phyloP scores from a whole-genome alignment of 805 yeast genomes.

The Candida coquimbonensis region DNA sequence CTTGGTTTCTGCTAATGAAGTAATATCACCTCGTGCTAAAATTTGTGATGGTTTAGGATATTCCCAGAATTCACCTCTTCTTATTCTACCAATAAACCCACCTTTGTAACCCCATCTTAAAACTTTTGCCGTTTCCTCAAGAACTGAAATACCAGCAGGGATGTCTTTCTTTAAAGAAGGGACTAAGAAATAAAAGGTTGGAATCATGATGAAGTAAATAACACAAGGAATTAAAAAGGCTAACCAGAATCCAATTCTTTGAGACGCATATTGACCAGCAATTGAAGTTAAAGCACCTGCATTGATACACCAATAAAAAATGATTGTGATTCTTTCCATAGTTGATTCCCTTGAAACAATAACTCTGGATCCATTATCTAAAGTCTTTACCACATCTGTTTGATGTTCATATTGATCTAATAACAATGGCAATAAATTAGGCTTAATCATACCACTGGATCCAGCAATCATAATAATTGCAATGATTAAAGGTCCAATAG shows the following conservation, averaged over 20 bases:
- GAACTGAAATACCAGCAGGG: slow-evolving; percentile 30
- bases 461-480: slow-evolving; percentile 56
- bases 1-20: slow-evolving; percentile 5
- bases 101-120: slow-evolving; percentile 32
- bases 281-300: slow-evolving; percentile 65
- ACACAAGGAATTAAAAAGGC: slow-evolving; percentile 65
- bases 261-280: slow-evolving; percentile 68
- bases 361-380: slow-evolving; percentile 54
- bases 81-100: slow-evolving; percentile 35
- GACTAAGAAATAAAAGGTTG: slow-evolving; percentile 31
- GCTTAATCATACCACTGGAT: slow-evolving; percentile 66
- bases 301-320: slow-evolving; percentile 69
- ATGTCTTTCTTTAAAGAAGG: slow-evolving; percentile 10
- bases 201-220: slow-evolving; percentile 44
- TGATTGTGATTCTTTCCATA: slow-evolving; percentile 64
- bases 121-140: slow-evolving; percentile 36
- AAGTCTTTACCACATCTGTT: slow-evolving; percentile 45
- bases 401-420: slow-evolving; percentile 65
- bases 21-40: slow-evolving; percentile 32
- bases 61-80: slow-evolving; percentile 37
- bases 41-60: slow-evolving; percentile 51
- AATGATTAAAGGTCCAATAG: slow-evolving; percentile 45
- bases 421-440: slow-evolving; percentile 59
- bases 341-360: slow-evolving; percentile 63
- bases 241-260: slow-evolving; percentile 60